Conservation (phyloP, 1,284 basidiomycete species). For the Leccinum fuscescens region DNA sequence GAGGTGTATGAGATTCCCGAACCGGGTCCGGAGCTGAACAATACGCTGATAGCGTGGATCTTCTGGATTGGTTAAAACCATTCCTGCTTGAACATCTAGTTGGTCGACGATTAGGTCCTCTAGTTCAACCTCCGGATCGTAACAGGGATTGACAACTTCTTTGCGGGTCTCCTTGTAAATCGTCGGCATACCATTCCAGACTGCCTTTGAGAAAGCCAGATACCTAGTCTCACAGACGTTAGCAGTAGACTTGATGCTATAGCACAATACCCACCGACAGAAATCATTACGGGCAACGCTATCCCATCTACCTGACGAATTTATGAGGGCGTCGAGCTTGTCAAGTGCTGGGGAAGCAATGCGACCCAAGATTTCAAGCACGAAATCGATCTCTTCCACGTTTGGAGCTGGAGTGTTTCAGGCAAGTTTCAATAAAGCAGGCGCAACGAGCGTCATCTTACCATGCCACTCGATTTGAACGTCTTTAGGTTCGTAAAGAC, state of each 20-base stretch:
- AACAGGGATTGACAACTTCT: slow-evolving; percentile 51
- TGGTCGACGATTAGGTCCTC: slow-evolving; percentile 63
- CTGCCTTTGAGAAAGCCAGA: slow-evolving; percentile 60
- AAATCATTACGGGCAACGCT: slow-evolving; percentile 87
- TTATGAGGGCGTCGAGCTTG: slow-evolving; percentile 66
- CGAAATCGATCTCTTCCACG: slow-evolving; percentile 76
- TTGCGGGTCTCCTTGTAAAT: slow-evolving; percentile 62
- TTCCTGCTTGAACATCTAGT: slow-evolving; percentile 68
- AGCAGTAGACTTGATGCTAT: neutral
- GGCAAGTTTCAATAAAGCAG: neutral
- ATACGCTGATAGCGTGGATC: slow-evolving; percentile 77
- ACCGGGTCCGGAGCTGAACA: slow-evolving; percentile 57
- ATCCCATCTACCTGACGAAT: slow-evolving; percentile 60
- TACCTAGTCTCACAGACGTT: slow-evolving; percentile 43
- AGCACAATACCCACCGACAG: slow-evolving; percentile 62
- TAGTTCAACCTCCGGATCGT: slow-evolving; percentile 61
- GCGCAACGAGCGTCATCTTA: slow-evolving; percentile 32
- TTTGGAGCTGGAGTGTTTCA: slow-evolving; percentile 57
- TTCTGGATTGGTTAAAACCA: slow-evolving; percentile 74
- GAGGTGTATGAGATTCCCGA: slow-evolving; percentile 68
- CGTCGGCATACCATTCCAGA: slow-evolving; percentile 73
- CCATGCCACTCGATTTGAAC: slow-evolving; percentile 89
- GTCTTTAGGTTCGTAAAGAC: slow-evolving; percentile 76
- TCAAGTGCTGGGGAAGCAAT: slow-evolving; percentile 68
- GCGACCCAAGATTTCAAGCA: slow-evolving; percentile 54